Evolutionary conservation across 441 rosid species (phyloP), one percentile per base, ranked within the genome.

Genomic region (Brassica hybrid): DNA sequence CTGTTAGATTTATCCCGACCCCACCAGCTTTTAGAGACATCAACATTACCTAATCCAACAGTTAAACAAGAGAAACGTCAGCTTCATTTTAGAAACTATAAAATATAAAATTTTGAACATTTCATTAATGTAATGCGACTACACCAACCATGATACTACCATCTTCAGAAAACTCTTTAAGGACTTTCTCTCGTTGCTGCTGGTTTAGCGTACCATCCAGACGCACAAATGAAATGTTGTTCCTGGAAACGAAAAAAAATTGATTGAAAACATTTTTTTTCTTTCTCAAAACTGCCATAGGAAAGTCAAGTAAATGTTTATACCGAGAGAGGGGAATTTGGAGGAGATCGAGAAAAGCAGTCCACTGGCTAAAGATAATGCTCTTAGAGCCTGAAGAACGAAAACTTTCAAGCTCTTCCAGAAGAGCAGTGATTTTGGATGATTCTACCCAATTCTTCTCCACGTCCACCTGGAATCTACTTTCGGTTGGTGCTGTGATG

Each of bases 21-120:
- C 98, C 99, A 72, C 99, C 98, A 82, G 99, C 98, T 86, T 92
- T 96, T 76, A 96, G 66, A 38, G 97, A 96, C 99, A 96, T 96
- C 74, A 96, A 80, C 81, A 93, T 36, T 56, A 96, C 99, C 98
- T 96, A 80, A 74, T 25, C 71, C 72, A 65, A 80, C 76, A 73
- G 75, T 38, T 38, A 18, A 41, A 69, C 9, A 74, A 52, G 72
- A 27, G 27, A 74, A 63, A 70, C 6, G 3, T 68, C 67, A 71
- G 67, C 66, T 19, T n/a, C n/a, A n/a, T 30, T 34, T 25, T 32
- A 25, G 67, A 71, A 32, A 74, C 11, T 21, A 77, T 32, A 83
- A 62, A 41, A 57, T 19, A 16, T 13, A 71, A 9, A 17, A 17
- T 74, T 36, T 34, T 58, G 3, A 1, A 61, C 41, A 50, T 36